These are phyloP conservation scores for Torulaspora maleeae DNA, from an alignment of 805 yeast species.

Conservation along the genomic window DNA sequence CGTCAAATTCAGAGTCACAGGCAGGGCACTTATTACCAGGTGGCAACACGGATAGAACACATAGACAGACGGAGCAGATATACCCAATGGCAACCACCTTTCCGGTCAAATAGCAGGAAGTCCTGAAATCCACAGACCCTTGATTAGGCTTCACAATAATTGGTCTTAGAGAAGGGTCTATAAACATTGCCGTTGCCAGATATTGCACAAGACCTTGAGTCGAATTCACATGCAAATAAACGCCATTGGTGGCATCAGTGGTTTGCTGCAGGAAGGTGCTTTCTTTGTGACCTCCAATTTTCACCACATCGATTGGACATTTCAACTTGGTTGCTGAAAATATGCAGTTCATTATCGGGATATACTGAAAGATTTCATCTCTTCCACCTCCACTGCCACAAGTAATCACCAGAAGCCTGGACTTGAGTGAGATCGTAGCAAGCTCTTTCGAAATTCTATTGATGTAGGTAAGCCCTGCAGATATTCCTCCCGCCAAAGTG, in stretches of 20 bases:
- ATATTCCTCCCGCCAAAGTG: slow-evolving; percentile 70
- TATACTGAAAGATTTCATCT: slow-evolving; percentile 75
- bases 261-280: slow-evolving; percentile 93
- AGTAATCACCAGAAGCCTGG: slow-evolving; percentile 56
- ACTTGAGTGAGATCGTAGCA: slow-evolving; percentile 44
- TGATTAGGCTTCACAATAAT: slow-evolving; percentile 76
- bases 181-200: slow-evolving; percentile 71
- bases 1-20: slow-evolving; percentile 76
- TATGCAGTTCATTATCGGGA: slow-evolving; percentile 90
- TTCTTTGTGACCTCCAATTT: slow-evolving; percentile 46
- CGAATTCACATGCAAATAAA: slow-evolving; percentile 63
- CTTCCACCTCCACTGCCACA: slow-evolving; percentile 53
- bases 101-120: slow-evolving; percentile 91
- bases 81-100: slow-evolving; percentile 87
- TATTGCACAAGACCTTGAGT: slow-evolving; percentile 81
- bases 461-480: slow-evolving; percentile 75
- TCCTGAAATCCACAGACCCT: slow-evolving; percentile 84
- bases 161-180: slow-evolving; percentile 80
- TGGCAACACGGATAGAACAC: slow-evolving; percentile 68
- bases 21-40: slow-evolving; percentile 71
- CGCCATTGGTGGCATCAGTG: slow-evolving; percentile 89
- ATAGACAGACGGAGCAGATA: slow-evolving; percentile 91
- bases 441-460: slow-evolving; percentile 57
- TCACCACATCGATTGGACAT: slow-evolving; percentile 86
- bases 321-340: slow-evolving; percentile 93